Conservation (phyloP, 2,329 filamentous ascomycete genomes). For the Exophiala sp. region DNA sequence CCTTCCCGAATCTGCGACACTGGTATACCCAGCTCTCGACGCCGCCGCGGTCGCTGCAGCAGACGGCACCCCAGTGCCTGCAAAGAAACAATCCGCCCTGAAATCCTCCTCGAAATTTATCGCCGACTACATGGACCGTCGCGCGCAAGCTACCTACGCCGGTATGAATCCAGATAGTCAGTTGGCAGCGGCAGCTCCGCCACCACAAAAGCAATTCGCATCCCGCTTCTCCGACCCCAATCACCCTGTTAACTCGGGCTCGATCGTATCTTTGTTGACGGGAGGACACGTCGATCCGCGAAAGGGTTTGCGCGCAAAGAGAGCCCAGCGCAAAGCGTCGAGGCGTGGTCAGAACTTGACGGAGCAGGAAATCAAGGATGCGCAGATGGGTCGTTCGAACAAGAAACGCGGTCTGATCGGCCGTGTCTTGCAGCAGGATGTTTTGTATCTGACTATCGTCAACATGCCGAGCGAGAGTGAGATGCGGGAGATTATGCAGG, state of each 20-base stretch:
- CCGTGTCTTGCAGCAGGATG: slow-evolving; percentile 15
- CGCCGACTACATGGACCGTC: slow-evolving; percentile 49
- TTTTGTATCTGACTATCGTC: slow-evolving; percentile 23
- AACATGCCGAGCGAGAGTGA: slow-evolving; percentile 23
- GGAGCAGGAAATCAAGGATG: slow-evolving; percentile 17
- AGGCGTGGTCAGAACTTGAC: slow-evolving; percentile 15
- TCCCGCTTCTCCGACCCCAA: slow-evolving; percentile 52
- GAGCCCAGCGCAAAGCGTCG: slow-evolving; percentile 12
- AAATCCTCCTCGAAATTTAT: slow-evolving; percentile 36
- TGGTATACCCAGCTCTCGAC: slow-evolving; percentile 45
- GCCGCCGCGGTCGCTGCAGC: slow-evolving; percentile 7
- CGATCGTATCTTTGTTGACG: slow-evolving; percentile 45
- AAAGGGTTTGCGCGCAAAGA: slow-evolving; percentile 8
- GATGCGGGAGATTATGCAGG: slow-evolving; percentile 18
- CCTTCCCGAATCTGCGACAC: slow-evolving; percentile 45
- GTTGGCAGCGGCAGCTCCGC: slow-evolving; percentile 34
- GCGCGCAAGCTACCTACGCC: slow-evolving; percentile 43
- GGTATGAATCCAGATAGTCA: slow-evolving; percentile 41
- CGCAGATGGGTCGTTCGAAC: slow-evolving; percentile 19
- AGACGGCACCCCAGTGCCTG: background rate
- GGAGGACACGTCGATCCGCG: slow-evolving; percentile 37
- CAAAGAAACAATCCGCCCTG: slow-evolving; percentile 22
- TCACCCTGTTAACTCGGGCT: slow-evolving; percentile 50
- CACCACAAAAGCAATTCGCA: slow-evolving; percentile 37
- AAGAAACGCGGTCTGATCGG: slow-evolving; percentile 7